These are phyloP conservation scores for Flaveria linearis DNA, from an alignment of 129 eudicot genomes.

Conservation along the genomic window DNA sequence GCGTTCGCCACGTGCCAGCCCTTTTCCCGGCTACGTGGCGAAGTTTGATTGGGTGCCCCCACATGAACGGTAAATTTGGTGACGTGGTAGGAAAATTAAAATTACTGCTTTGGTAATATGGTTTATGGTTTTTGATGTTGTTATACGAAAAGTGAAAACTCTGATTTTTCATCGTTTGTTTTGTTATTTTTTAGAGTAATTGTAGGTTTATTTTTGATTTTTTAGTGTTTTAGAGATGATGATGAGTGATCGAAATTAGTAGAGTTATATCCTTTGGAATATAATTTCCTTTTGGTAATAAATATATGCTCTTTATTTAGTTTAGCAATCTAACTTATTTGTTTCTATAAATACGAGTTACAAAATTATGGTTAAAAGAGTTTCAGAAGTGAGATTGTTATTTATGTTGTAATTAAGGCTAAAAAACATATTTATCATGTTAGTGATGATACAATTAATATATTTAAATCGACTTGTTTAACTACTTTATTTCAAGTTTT, in stretches of 20 bases:
- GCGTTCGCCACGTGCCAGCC: conserved; percentile 44
- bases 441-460: no score
- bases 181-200: background rate
- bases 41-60: conserved; percentile 40
- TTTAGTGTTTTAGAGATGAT: conserved; percentile 17
- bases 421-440: no score
- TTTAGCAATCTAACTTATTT: background rate
- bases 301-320: background rate
- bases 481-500: no score
- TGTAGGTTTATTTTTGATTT: conserved; percentile 7
- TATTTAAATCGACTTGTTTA: no score
- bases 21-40: conserved; percentile 32
- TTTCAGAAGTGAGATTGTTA: background rate
- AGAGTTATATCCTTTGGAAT: background rate
- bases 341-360: background rate
- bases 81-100: background rate
- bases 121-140: conserved; percentile 5
- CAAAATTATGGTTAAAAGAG: no score
- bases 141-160: conserved; percentile 13
- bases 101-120: background rate
- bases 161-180: background rate
- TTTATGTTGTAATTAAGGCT: background rate
- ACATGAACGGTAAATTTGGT: conserved; percentile 24
- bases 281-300: conserved; percentile 19
- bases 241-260: conserved; percentile 9